Evolutionary conservation across 495 filamentous ascomycete species (phyloP), one percentile per base, ranked within the genome.

Genomic region (Cenococcum geophilum): DNA sequence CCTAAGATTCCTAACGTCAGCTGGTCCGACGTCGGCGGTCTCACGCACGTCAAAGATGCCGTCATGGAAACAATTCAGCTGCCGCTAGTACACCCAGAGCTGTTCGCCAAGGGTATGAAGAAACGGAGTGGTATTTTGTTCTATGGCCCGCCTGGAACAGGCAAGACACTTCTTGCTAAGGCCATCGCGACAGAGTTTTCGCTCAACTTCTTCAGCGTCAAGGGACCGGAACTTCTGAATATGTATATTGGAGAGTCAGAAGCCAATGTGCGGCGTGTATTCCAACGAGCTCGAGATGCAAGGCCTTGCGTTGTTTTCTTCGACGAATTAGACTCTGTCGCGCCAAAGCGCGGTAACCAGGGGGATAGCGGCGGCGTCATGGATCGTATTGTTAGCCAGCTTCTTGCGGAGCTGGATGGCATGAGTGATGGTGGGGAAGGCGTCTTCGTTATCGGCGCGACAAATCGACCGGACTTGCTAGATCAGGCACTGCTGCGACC

Each of bases 221-320:
- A 99, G 75, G 93, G 93, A 1, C 93, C 93, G 0, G 93, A 98
- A 75, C 74, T 98, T 67, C 83, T 98, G 18, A 98, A 98, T 70
- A 98, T 97, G 93, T 98, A 98, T 70, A 97, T 98, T 71, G 93
- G 93, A 74, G 93, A 97, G 74, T 96, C 91, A 9, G 93, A 98
- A 78, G 95, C 95, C 50, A 97, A 97, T 68, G 93, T 98, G 11
- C 86, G 93, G 2, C 81, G 95, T 5, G 95, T 98, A 2, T 98
- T 98, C 77, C 92, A 96, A 75, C 81, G 91, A 12, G 93, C 93
- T 8, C 80, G 95, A 9, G 93, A 97, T 75, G 93, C 93, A 9
- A 78, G 92, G n/a, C 93, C 93, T 1, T 98, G 93, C 65, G 92
- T 97, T 47, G 93, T 98, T 23, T 98, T 98, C 80, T 98, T 98